These are phyloP conservation scores for Termitomyces sp. DNA, from an alignment of 768 basidiomycete species.

Conservation along the genomic window DNA sequence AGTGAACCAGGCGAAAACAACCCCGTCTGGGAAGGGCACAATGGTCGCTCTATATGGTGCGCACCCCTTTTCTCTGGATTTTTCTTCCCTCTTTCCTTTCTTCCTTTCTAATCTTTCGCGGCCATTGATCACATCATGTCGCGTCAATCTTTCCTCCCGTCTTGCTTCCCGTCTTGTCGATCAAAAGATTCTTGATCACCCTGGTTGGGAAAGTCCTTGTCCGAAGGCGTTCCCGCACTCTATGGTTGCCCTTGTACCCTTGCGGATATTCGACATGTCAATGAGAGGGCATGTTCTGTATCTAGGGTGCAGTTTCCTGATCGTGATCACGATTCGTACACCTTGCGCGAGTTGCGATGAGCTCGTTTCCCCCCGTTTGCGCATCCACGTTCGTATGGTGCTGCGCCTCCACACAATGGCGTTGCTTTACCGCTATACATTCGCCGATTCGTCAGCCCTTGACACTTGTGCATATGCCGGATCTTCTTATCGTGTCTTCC, in stretches of 20 bases:
- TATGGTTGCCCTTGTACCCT: background rate
- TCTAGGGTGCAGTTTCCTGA: background rate
- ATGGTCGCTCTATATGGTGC: constrained; percentile 93
- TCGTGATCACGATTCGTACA: background rate
- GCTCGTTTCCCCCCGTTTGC: background rate
- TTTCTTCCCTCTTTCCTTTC: background rate
- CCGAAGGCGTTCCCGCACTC: background rate
- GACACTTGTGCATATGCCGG: too few relatives aligned
- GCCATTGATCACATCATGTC: background rate
- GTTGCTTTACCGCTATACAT: background rate
- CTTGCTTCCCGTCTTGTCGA: background rate
- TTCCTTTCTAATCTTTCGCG: background rate
- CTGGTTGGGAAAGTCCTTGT: background rate
- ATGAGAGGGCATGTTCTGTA: background rate
- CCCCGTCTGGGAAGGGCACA: constrained; percentile 69
- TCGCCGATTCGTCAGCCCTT: too few relatives aligned
- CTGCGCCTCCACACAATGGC: background rate
- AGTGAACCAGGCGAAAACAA: constrained; percentile 65
- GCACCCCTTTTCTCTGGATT: constrained; percentile 20
- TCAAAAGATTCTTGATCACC: background rate
- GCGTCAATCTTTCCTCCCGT: background rate
- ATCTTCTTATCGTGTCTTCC: background rate
- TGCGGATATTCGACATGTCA: background rate
- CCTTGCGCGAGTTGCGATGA: too few relatives aligned
- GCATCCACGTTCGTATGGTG: background rate